Evolutionary conservation across 1,284 basidiomycete species (phyloP), one percentile per base, ranked within the genome.

Genomic region (Ustilago bromivora): DNA sequence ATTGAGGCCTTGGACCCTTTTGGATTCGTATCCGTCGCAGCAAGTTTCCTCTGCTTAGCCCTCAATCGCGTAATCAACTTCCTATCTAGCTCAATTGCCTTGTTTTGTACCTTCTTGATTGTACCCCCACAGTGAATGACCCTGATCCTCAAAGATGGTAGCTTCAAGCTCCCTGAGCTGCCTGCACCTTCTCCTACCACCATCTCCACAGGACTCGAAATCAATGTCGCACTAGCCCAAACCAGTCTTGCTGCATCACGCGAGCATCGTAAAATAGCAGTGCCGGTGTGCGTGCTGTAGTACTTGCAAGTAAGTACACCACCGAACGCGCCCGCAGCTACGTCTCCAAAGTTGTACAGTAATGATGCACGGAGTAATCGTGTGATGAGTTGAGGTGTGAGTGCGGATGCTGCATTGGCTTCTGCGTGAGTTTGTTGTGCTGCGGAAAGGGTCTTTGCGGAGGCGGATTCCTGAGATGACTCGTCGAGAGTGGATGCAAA

Each of bases 41-140:
- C 61, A 9, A 60, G 38, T 38, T 53, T 71, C 51, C 23, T 61
- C 53, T 76, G 74, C 58, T 54, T 69, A 5, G 55, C n/a, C 12
- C 74, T 49, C 2, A 66, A 41, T 28, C 69, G 59, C 60, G 68
- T 57, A 47, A 80, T 77, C 13, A 63, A 19, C 53, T 61, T 66
- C 19, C 60, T 61, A 32, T 80, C 79, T 61, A 78, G 53, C 38
- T 75, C 73, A 41, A 80, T 80, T 15, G 79, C 79, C 13, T 72
- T 69, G 59, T 67, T 66, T 56, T 80, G 79, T 7, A 75, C 58
- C 71, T 80, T 80, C 38, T 80, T 80, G 70, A 80, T 76, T 10
- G 79, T 80, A 2, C 79, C 79, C 32, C 76, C 76, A 43, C 71
- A 71, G 19, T 78, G 79, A 4, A 73, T 58, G 41, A 78, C 76